phyloP scores from a whole-genome alignment of 768 basidiomycete genomes.

The Auricularia sp. region DNA sequence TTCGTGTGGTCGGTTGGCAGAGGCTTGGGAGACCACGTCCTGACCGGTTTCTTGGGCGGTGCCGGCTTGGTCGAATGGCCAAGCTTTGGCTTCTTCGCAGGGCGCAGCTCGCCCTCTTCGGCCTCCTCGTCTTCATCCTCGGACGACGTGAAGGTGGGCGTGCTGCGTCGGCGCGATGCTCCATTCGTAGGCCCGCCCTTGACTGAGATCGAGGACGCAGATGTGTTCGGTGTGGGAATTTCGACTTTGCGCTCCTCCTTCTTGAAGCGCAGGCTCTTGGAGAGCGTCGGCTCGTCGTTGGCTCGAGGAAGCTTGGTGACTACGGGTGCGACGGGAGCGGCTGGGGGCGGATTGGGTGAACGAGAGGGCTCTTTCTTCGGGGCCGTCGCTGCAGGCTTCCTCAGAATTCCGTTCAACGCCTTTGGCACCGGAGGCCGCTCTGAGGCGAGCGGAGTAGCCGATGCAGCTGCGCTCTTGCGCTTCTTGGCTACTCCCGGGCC shows the following conservation, averaged over 20 bases:
- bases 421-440: not conserved
- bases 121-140: slow-evolving; percentile 36
- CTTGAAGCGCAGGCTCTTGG: not conserved
- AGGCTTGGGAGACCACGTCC: slow-evolving; percentile 24
- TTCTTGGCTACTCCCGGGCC: not conserved
- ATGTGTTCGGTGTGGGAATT: not conserved
- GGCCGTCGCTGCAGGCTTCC: not conserved
- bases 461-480: not conserved
- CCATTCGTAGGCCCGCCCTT: not conserved
- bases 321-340: not conserved
- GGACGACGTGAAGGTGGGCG: slow-evolving; percentile 58
- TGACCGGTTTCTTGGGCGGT: slow-evolving; percentile 7
- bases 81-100: not conserved
- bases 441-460: not conserved
- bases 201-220: slow-evolving; percentile 8
- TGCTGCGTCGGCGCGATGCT: slow-evolving; percentile 31
- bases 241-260: not conserved
- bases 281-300: not conserved
- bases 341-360: not conserved
- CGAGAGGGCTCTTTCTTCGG: not conserved
- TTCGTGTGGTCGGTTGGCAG: slow-evolving; percentile 39
- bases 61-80: slow-evolving; percentile 2
- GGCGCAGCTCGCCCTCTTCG: slow-evolving; percentile 9
- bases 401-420: not conserved
- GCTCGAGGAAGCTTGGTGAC: not conserved